Base-by-base conservation (phyloP, 2,329 filamentous ascomycete genomes). In the Curvularia sp. region DNA sequence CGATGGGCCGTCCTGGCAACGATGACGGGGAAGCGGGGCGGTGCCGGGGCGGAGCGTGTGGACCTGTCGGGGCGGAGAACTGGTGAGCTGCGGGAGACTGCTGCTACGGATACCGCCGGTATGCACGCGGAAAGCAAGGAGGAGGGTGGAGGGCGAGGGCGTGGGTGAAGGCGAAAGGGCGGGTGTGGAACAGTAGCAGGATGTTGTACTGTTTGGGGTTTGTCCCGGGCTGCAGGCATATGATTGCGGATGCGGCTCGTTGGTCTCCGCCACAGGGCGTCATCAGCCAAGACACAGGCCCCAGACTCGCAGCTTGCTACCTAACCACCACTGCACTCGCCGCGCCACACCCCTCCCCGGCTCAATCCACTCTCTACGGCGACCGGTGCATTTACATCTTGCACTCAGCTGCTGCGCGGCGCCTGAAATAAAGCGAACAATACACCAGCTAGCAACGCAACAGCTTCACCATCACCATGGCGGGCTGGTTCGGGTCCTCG, bases 401-500 rank as follows among this genome's bases (percentile, higher is more conserved):
- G 2, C 8, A 12, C 3, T 9, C 18, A 8, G 12, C 12, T 20
- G 10, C 30, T 22, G 7, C 28, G 4, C 6, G 26, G 4, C 13
- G 2, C 44, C n/a, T 4, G 18, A 18, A 48, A 20, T 2, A 48
- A 20, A 20, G 18, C 12, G 3, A 42, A n/a, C 3, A 13, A 8
- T 15, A 15, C 18, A 7, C 4, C 39, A 12, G 39, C 55, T 49
- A 38, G 49, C 28, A 49, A 44, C 42, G 13, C 13, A 28, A n/a
- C 26, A 54, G 59, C 53, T 49, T 35, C 44, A 33, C 26, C 68
- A 69, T 49, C 44, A 69, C 49, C 84, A 97, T 97, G 93, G 89
- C 92, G 76, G 93, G 93, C 84, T 99, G 94, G 94, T 98, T 96
- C 77, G 70, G 67, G 57, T 91, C 90, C 68, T 94, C 92, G 77